Conservation (phyloP, 768 basidiomycete genomes). For the Boletus reticulatus region DNA sequence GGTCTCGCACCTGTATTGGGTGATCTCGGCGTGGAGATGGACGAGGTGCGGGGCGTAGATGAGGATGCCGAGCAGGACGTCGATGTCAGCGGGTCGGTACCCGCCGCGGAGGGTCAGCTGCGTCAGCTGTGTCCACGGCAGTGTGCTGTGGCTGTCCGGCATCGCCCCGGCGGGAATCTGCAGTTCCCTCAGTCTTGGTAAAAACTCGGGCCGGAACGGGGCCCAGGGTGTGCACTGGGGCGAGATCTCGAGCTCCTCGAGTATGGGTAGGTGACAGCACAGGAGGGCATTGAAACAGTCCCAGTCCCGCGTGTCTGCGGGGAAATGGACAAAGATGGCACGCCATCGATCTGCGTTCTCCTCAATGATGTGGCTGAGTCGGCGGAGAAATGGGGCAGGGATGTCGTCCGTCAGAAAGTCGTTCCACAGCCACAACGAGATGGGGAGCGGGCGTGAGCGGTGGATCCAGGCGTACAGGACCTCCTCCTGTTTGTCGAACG, state of each 20-base stretch:
- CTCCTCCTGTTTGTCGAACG: slow-evolving; percentile 22
- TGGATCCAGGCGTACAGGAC: slow-evolving; percentile 27
- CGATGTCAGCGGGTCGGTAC: slow-evolving; percentile 26
- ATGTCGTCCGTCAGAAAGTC: slow-evolving; percentile 34
- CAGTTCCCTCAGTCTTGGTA: slow-evolving; percentile 24
- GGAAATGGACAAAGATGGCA: slow-evolving; percentile 32
- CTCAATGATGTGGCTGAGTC: slow-evolving; percentile 15
- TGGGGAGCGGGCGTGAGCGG: slow-evolving; percentile 24
- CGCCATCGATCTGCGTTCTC: slow-evolving; percentile 30
- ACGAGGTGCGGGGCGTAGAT: slow-evolving; percentile 24
- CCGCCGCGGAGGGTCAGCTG: slow-evolving; percentile 32
- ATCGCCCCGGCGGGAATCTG: slow-evolving; percentile 32
- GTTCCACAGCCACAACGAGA: slow-evolving; percentile 31
- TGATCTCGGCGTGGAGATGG: slow-evolving; percentile 32
- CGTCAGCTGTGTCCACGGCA: slow-evolving; percentile 32
- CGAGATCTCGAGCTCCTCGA: slow-evolving; percentile 33
- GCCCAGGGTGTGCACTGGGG: slow-evolving; percentile 32
- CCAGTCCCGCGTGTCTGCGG: slow-evolving; percentile 28
- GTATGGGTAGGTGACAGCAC: slow-evolving; percentile 21
- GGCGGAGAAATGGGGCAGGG: slow-evolving; percentile 24
- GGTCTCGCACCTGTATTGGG: slow-evolving; percentile 27
- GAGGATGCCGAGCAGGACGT: slow-evolving; percentile 26
- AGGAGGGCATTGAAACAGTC: slow-evolving; percentile 25
- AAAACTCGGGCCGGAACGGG: slow-evolving; percentile 26
- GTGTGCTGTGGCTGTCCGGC: slow-evolving; percentile 31